Evolutionary conservation across 225 moss, liverwort and hornwort genomes (phyloP).

Genomic region (Lunularia cruciata): DNA sequence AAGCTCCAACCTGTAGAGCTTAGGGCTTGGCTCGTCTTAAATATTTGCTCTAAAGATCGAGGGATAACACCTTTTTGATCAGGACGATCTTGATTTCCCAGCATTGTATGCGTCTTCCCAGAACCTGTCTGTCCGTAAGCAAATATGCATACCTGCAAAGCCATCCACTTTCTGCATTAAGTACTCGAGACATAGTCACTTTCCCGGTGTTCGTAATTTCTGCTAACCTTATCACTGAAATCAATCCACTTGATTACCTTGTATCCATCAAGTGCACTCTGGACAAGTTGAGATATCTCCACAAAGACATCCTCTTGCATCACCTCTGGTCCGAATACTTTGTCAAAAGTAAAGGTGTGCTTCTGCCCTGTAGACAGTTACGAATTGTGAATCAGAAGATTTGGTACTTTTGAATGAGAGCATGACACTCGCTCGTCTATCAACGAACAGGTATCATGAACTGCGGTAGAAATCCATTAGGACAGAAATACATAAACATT

Average conservation of each 20-base stretch:
- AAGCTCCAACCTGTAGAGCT: constrained; percentile 85
- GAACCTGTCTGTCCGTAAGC: constrained; percentile 98
- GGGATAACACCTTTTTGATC: constrained; percentile 86
- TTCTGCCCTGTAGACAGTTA: constrained; percentile 54
- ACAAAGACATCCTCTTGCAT: constrained; percentile 85
- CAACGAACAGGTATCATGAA: background rate
- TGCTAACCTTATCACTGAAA: background rate
- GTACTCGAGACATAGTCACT: background rate
- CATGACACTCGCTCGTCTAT: no score
- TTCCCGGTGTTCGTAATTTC: no score
- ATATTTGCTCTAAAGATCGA: constrained; percentile 91
- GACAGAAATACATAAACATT: background rate
- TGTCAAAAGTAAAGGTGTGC: constrained; percentile 84
- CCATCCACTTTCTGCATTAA: background rate
- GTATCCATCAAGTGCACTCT: constrained; percentile 96
- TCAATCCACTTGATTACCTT: constrained; percentile 48
- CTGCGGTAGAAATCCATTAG: background rate
- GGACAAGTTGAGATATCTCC: constrained; percentile 93
- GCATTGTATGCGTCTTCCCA: constrained; percentile 96
- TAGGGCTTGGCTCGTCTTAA: constrained; percentile 84
- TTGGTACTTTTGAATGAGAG: background rate
- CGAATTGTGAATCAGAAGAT: background rate
- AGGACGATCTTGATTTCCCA: constrained; percentile 82
- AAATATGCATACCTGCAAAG: constrained; percentile 84
- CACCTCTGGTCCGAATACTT: constrained; percentile 95